A percentile compares a stretch with the other conserved stretches of the same genome.
Conservation (phyloP, 148 eudicot genomes). For the Silene uniflora region DNA sequence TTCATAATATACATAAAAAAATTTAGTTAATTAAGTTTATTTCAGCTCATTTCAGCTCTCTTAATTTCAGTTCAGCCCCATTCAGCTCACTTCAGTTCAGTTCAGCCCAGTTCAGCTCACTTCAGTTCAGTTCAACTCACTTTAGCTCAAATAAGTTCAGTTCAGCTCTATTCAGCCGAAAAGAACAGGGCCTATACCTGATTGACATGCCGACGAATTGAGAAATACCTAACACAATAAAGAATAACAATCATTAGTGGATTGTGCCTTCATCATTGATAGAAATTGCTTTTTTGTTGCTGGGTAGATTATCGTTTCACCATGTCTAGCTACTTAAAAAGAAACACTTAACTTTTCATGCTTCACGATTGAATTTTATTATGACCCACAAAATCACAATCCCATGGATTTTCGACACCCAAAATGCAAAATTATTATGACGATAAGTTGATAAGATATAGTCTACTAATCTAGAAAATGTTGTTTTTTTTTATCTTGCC, state of each 20-base stretch:
- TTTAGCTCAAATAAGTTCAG: too few relatives aligned
- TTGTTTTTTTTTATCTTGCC: not conserved
- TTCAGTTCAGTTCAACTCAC: too few relatives aligned
- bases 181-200: too few relatives aligned
- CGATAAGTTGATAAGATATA: slow-evolving; percentile 4
- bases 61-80: too few relatives aligned
- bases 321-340: not conserved
- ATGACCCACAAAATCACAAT: slow-evolving; percentile 10
- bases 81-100: too few relatives aligned
- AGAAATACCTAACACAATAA: not conserved
- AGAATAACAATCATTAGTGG: not conserved
- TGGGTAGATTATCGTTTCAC: not conserved
- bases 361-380: not conserved
- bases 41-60: too few relatives aligned
- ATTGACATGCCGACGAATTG: not conserved
- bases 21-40: too few relatives aligned
- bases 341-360: not conserved
- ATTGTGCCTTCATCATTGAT: not conserved
- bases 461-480: not conserved
- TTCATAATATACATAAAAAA: too few relatives aligned
- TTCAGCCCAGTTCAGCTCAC: too few relatives aligned
- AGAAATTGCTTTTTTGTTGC: not conserved
- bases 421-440: not conserved
- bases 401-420: not conserved
- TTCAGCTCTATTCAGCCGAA: too few relatives aligned